Base-by-base conservation (phyloP, 192 early-diverging fungal species). In the Gryganskiella cystojenkinii region DNA sequence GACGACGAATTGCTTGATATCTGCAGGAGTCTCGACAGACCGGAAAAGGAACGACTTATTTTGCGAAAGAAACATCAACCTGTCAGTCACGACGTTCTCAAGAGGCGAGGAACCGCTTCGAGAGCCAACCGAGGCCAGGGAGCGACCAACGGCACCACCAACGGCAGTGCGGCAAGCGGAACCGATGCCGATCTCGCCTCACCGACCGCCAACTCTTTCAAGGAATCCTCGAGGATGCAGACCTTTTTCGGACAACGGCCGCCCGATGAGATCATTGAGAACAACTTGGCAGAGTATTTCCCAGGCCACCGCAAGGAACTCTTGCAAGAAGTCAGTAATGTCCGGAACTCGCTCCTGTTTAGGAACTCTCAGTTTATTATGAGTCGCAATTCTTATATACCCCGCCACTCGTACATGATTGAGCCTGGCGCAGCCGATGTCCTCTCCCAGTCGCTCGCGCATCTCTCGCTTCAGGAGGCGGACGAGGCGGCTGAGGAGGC, bases 161-260 rank as follows among this genome's bases (percentile, higher is more conserved):
- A 53, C 33, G 69, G 47, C 19, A 13, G 13, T 40, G 37, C 37
- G 13, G 27, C 62, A 40, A 51, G 43, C 30, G 25, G 66, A 37
- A 71, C 64, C 6, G 22, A 25, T 27, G 35, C 61, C 15, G 78
- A 82, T 13, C 80, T 88, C 15, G 86, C 92, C 60, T 78, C 74
- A 17, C 74, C 74, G 1, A 78, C 65, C 14, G 60, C 55, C 22
- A 58, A 42, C 42, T 64, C 66, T 0, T 78, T 78, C 61, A 63
- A 68, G 53, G 74, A 87, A 87, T 53, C 85, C 67, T 71, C 83
- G 7, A 56, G 69, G 11, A 74, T 87, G 60, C 79, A 83, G 42
- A 89, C 91, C 44, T 96, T 98, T 78, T 95, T 99, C 79, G 96
- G 95, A 34, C 96, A 98, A 75, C 91, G 98, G 11, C 98, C 98